Percentiles rank a stretch among this genome's conserved stretches.
These are phyloP conservation scores for Lactarius vividus DNA, from an alignment of 768 basidiomycete species.

Conservation along the genomic window DNA sequence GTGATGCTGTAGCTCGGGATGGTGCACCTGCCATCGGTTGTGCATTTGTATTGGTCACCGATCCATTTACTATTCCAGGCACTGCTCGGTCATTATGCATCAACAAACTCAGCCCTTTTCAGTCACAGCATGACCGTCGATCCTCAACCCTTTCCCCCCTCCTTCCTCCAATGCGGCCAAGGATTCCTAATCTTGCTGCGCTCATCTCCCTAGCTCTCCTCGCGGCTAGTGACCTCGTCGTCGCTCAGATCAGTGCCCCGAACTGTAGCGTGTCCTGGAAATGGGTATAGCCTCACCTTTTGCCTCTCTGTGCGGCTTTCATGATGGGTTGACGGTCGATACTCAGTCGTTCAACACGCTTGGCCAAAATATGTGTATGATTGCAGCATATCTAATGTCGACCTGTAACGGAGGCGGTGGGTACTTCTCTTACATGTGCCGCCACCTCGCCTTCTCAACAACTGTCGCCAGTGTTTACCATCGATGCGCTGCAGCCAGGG, in stretches of 20 bases:
- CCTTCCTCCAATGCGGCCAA: neutral
- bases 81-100: neutral
- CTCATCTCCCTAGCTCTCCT: neutral
- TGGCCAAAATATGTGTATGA: constrained; percentile 10
- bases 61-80: too few species aligned
- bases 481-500: too few species aligned
- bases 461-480: constrained; percentile 8
- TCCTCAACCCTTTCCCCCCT: neutral
- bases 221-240: neutral
- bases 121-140: neutral
- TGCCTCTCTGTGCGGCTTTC: neutral
- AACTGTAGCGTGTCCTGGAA: neutral
- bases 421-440: neutral
- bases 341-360: constrained; percentile 11
- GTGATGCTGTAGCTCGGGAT: too few species aligned
- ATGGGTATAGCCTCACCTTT: constrained; percentile 2
- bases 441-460: neutral
- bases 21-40: too few species aligned
- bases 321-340: neutral
- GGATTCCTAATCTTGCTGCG: neutral
- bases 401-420: constrained; percentile 17
- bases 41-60: too few species aligned
- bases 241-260: constrained; percentile 7
- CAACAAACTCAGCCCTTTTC: neutral
- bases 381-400: constrained; percentile 11